Conservation (phyloP, 2,329 filamentous ascomycete species). For the Arthrinium phaeospermum region DNA sequence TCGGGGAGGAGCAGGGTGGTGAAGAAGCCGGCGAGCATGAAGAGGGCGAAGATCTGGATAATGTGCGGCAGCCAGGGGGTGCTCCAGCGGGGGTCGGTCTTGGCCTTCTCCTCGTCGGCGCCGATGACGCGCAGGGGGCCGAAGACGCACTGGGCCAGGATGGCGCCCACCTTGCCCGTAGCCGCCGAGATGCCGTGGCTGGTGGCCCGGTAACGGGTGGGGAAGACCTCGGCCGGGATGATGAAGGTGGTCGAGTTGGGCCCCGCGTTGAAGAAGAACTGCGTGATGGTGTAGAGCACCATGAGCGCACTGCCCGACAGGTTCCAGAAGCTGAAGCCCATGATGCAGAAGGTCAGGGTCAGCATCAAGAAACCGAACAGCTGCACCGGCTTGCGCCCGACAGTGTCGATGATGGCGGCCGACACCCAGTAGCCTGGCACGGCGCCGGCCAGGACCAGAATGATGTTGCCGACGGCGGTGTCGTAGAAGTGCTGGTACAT, state of each 20-base stretch:
- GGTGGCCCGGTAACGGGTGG: conserved; percentile 57
- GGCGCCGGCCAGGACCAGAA: conserved; percentile 75
- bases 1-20: conserved; percentile 72
- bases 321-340: conserved; percentile 61
- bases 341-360: conserved; percentile 57
- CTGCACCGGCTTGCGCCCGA: conserved; percentile 78
- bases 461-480: conserved; percentile 75
- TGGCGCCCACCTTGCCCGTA: conserved; percentile 55
- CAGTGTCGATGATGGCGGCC: conserved; percentile 70
- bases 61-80: conserved; percentile 75
- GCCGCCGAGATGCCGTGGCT: conserved; percentile 59
- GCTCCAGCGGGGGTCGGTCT: conserved; percentile 22
- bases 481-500: conserved; percentile 73
- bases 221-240: conserved; percentile 58
- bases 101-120: conserved; percentile 42
- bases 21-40: conserved; percentile 73
- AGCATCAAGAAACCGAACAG: conserved; percentile 63
- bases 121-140: conserved; percentile 54
- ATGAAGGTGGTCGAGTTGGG: conserved; percentile 60
- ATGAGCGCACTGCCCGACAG: conserved; percentile 53
- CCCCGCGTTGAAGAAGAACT: conserved; percentile 63
- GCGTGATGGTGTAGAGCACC: conserved; percentile 55
- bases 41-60: conserved; percentile 71
- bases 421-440: conserved; percentile 82
- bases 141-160: conserved; percentile 59